Base-by-base conservation (phyloP, 2,329 filamentous ascomycete genomes). In the Epichloe sylvatica region DNA sequence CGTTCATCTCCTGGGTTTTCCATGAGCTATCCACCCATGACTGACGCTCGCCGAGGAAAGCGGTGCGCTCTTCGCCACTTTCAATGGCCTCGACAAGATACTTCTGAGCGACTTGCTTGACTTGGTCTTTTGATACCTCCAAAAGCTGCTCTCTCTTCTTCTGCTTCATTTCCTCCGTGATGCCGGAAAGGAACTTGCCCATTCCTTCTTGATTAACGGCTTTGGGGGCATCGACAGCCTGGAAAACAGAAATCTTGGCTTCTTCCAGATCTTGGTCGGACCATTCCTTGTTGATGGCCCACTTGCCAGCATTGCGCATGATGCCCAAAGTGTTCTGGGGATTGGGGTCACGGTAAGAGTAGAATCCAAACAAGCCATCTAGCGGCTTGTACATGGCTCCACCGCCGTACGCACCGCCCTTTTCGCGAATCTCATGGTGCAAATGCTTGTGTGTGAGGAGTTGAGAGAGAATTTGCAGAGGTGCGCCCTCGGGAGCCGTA, bases 401-500 rank as follows among this genome's bases (percentile, higher is more conserved):
- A 21, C 88, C 92, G 42, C 92, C 92, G 58, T 98, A 98, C 0
- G 92, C 92, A 37, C 92, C 92, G 34, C 92, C 92, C 68, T 97
- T 97, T 64, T 98, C 92, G 49, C 92, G 86, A 56, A 98, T 96
- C 67, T 97, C 92, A 57, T 94, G 91, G 63, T 98, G 92, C 30
- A 98, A 75, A 62, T 96, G 86, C 67, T 95, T 96, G 70, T 98
- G 91, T 0, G 91, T 97, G 34, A 98, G 77, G 17, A 98, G 79
- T 64, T 96, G 88, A 12, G 90, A 82, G 21, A 98, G 80, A 39
- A 97, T 84, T 59, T 91, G 88, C 15, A 97, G 80, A 0, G 89
- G 78, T 1, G 92, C 87, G 39, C 85, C 82, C 47, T 84, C 76
- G 0, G 81, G 65, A 41, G 86, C 79, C 3, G 80, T 83, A 66